Percentiles rank a stretch among this genome's conserved stretches.
These are phyloP conservation scores for Neurospora cerealis DNA, from an alignment of 495 filamentous ascomycete genomes.

Conservation along the genomic window DNA sequence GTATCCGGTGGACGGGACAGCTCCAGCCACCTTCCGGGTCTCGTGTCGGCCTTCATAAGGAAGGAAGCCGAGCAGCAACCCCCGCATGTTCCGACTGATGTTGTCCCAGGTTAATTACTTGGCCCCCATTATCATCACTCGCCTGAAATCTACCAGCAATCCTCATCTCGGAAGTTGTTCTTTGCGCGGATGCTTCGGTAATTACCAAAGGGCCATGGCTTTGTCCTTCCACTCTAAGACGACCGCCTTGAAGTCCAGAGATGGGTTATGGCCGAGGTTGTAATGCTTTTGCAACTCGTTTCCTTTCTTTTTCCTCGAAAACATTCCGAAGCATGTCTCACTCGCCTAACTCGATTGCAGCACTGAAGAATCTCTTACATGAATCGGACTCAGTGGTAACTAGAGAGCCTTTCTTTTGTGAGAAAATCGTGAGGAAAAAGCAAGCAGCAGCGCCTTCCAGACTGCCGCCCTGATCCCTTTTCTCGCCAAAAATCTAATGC, in stretches of 20 bases:
- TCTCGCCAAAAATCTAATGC: neutral
- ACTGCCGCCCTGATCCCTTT: neutral
- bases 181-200: neutral
- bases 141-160: neutral
- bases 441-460: neutral
- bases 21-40: neutral
- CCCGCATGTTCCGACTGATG: neutral
- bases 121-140: neutral
- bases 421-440: neutral
- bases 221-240: neutral
- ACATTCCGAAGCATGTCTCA: neutral
- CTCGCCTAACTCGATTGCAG: neutral
- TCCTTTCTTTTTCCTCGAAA: neutral
- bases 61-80: neutral
- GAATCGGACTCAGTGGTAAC: neutral
- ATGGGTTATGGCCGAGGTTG: neutral
- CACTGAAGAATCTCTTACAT: neutral
- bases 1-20: neutral
- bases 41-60: neutral
- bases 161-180: neutral
- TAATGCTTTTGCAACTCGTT: neutral
- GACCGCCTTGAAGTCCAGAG: neutral
- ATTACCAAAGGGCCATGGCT: neutral
- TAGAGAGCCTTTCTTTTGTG: neutral
- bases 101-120: neutral